Conservation (phyloP, 2,329 filamentous ascomycete genomes). For the Mycosphaerella arachidis region DNA sequence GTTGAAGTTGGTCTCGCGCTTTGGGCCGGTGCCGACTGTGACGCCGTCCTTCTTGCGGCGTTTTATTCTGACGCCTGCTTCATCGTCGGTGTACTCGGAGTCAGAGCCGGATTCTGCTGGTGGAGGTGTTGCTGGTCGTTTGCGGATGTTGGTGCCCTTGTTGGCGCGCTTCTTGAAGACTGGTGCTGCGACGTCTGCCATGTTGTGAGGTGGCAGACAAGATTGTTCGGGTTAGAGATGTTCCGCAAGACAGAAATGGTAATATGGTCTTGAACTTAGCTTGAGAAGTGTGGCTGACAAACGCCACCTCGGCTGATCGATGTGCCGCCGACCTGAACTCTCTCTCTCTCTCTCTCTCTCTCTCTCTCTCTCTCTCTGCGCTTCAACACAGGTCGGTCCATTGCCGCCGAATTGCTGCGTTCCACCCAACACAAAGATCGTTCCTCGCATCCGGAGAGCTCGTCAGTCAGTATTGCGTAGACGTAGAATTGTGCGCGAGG, state of each 20-base stretch:
- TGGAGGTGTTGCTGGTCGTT: conserved; percentile 74
- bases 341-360: too few species aligned
- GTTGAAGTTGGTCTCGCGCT: conserved; percentile 31
- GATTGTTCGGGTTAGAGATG: not conserved
- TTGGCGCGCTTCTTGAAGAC: conserved; percentile 82
- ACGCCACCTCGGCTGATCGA: not conserved
- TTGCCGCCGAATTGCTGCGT: too few species aligned
- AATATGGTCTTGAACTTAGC: not conserved
- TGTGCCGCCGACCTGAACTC: not conserved
- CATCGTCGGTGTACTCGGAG: conserved; percentile 69
- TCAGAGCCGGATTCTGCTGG: conserved; percentile 55
- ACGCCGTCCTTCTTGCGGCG: conserved; percentile 65
- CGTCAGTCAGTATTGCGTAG: too few species aligned
- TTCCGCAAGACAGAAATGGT: not conserved
- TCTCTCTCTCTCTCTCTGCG: too few species aligned
- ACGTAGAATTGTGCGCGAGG: too few species aligned
- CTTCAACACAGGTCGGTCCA: too few species aligned
- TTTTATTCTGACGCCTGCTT: conserved; percentile 73
- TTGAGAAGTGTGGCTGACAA: not conserved
- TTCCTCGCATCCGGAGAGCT: too few species aligned
- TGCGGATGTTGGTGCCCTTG: conserved; percentile 74
- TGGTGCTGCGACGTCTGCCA: conserved; percentile 40
- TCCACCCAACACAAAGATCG: too few species aligned
- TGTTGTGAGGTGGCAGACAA: conserved; percentile 9
- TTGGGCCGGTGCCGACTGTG: conserved; percentile 58